Evolutionary conservation across 2,329 filamentous ascomycete species (phyloP).

Genomic region (Fusarium decemcellulare): DNA sequence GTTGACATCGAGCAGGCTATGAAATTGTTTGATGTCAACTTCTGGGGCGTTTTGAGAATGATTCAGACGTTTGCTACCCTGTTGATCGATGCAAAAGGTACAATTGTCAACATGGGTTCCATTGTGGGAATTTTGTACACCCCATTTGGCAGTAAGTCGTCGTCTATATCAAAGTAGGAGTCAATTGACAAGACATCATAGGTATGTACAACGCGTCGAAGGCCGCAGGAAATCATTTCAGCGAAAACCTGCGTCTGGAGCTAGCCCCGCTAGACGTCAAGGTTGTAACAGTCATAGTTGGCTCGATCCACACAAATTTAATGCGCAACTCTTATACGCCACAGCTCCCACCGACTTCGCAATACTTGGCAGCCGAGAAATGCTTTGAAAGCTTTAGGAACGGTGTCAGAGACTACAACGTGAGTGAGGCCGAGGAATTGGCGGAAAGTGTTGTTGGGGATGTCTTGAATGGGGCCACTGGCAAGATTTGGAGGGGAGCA

Average conservation of each 20-base stretch:
- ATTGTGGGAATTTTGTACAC: slow-evolving; percentile 30
- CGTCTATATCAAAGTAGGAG: too few relatives aligned
- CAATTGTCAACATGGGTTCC: slow-evolving; percentile 58
- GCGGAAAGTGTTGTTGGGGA: too few relatives aligned
- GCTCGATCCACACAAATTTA: too few relatives aligned
- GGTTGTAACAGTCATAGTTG: neutral
- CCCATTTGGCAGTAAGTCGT: neutral
- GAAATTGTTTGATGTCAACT: slow-evolving; percentile 54
- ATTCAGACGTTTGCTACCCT: slow-evolving; percentile 56
- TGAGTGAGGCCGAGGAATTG: too few relatives aligned
- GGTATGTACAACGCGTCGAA: neutral
- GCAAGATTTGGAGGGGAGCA: too few relatives aligned
- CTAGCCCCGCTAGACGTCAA: neutral
- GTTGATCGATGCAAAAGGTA: slow-evolving; percentile 50
- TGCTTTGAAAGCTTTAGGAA: too few relatives aligned
- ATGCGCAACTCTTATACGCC: too few relatives aligned
- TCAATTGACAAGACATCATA: too few relatives aligned
- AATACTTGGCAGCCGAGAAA: too few relatives aligned
- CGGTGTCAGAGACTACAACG: too few relatives aligned
- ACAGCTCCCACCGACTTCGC: too few relatives aligned
- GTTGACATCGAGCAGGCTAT: neutral
- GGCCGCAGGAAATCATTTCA: neutral
- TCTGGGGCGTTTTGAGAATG: slow-evolving; percentile 56
- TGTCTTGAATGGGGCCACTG: too few relatives aligned
- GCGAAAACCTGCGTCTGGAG: neutral